Conservation (phyloP, 495 filamentous ascomycete genomes). For the Glonium stellatum region DNA sequence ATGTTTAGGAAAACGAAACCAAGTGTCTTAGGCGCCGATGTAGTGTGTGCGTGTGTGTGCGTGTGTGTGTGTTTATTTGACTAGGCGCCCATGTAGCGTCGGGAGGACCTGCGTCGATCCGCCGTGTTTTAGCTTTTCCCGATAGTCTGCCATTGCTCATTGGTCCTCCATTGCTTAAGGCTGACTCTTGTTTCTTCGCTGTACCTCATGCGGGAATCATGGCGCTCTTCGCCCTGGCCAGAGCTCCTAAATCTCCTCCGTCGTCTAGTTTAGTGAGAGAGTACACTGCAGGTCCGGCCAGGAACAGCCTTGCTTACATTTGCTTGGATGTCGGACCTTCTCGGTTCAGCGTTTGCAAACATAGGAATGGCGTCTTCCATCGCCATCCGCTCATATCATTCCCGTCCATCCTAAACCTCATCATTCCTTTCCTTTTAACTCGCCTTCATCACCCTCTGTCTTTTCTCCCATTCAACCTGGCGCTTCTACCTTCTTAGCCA, state of each 20-base stretch:
- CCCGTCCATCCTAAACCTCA: not conserved
- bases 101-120: not conserved
- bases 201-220: not conserved
- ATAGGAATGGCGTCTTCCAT: not conserved
- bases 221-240: not conserved
- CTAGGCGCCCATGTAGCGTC: too few relatives aligned
- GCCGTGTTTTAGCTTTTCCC: not conserved
- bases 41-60: not conserved
- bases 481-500: conserved; percentile 9
- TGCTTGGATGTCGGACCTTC: not conserved
- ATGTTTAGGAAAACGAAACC: not conserved
- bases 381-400: not conserved
- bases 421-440: not conserved
- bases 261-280: not conserved
- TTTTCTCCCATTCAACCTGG: conserved; percentile 4
- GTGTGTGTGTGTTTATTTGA: too few relatives aligned
- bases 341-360: conserved; percentile 1
- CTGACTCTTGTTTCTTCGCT: not conserved
- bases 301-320: too few relatives aligned
- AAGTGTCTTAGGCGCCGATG: not conserved
- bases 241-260: not conserved
- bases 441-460: not conserved
- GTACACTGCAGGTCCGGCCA: too few relatives aligned
- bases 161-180: not conserved
- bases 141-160: not conserved